Base-by-base conservation (phyloP, 2,329 filamentous ascomycete genomes). In the Oidium heveae region DNA sequence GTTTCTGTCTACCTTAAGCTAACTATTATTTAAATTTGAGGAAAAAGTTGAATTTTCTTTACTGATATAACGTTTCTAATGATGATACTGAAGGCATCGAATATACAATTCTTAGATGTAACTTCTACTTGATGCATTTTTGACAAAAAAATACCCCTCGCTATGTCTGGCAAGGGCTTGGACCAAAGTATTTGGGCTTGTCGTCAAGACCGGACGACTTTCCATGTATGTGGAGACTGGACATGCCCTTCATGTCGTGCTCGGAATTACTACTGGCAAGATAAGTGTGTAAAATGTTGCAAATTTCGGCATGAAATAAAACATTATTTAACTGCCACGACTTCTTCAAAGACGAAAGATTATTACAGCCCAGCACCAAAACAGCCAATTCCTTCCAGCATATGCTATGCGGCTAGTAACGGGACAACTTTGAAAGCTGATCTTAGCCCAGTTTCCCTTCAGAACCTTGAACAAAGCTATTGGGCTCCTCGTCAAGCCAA, bases 81-180 rank as follows among this genome's bases (percentile, higher is more conserved):
- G 4, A 39, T 39, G 15, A 18, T 9, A 18, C 37, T 39, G 16
- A 39, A 39, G 37, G 1, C 13, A 39, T 15, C n/a, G 37, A 18
- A 12, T 4, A 16, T 39, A 1, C 13, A 16, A 15, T 8, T 16
- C 37, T 39, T 18, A 39, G 37, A 39, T 32, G 37, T 6, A 18
- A 16, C 37, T 39, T 39, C 1, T 16, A 1, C 16, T 39, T 15
- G 7, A 15, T 39, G 13, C 13, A 39, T 39, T 5, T 16, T 18
- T 39, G 6, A 7, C 15, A 39, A 18, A 39, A 39, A 8, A 7
- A 39, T 18, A 18, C n/a, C 13, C 9, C 9, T 39, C 44, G 6
- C 2, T 20, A 52, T 52, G 50, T 22, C 33, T 37, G 18, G n/a
- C 76, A 22, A 8, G 28, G 36, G 43, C 54, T 16, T 43, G 37